Evolutionary conservation across 2,329 filamentous ascomycete species (phyloP).

Genomic region (Fusarium multiceps): DNA sequence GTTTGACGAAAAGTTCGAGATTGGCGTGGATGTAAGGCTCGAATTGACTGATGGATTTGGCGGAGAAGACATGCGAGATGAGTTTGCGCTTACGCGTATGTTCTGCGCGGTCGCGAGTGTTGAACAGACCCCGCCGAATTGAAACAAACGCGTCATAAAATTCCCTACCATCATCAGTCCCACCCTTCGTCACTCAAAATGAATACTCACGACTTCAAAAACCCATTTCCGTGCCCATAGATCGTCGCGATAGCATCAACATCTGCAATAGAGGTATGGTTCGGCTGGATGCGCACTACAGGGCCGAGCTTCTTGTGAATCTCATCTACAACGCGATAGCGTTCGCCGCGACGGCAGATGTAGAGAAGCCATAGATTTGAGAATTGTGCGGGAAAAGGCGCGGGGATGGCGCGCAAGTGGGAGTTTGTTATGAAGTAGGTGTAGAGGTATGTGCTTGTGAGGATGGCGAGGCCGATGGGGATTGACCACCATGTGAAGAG

Average conservation of each 20-base stretch:
- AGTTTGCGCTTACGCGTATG: constrained; percentile 92
- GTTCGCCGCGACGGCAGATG: constrained; percentile 71
- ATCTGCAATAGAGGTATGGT: constrained; percentile 85
- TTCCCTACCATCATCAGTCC: constrained; percentile 64
- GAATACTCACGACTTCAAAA: constrained; percentile 75
- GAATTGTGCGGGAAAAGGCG: constrained; percentile 72
- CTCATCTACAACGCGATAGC: constrained; percentile 74
- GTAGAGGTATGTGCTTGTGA: constrained; percentile 67
- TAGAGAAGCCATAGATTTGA: constrained; percentile 84
- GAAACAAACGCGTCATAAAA: constrained; percentile 95
- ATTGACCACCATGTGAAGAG: constrained; percentile 60
- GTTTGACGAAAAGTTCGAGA: constrained; percentile 75
- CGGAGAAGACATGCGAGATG: constrained; percentile 85
- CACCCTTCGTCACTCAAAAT: no score
- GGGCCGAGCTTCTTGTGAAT: constrained; percentile 80
- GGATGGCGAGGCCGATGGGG: constrained; percentile 57
- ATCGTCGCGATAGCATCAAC: constrained; percentile 79
- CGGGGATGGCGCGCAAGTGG: constrained; percentile 66
- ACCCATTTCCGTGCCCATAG: constrained; percentile 84
- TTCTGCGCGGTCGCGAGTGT: constrained; percentile 83
- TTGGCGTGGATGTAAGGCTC: constrained; percentile 90
- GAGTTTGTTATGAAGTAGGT: constrained; percentile 68
- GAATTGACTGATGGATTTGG: constrained; percentile 84
- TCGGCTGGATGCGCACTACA: constrained; percentile 85
- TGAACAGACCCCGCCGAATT: constrained; percentile 87